Evolutionary conservation across 2,329 filamentous ascomycete species (phyloP).

Genomic region (Aspergillus tubingensis): DNA sequence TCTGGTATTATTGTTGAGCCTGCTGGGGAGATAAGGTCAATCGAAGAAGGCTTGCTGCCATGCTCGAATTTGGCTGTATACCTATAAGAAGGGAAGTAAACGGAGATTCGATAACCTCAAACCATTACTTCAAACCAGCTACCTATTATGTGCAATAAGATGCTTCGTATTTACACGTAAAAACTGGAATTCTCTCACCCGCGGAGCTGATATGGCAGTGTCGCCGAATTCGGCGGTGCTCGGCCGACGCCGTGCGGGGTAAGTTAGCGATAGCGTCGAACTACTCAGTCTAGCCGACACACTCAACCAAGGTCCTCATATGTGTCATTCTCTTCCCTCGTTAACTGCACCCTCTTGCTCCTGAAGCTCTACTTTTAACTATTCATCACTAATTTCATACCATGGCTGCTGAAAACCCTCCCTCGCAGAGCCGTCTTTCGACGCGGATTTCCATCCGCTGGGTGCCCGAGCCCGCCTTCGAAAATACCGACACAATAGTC

Average conservation of each 20-base stretch:
- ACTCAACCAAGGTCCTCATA: background rate
- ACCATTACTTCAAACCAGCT: no score
- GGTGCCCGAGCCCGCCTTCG: conserved; percentile 43
- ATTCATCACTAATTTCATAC: background rate
- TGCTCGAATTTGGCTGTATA: no score
- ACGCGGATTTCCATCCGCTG: conserved; percentile 48
- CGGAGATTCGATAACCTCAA: no score
- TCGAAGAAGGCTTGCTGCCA: no score
- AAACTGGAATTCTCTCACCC: no score
- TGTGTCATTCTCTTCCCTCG: background rate
- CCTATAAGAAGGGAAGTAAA: accelerated
- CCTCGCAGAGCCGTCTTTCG: conserved; percentile 29
- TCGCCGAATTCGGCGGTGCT: background rate
- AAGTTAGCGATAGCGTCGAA: background rate
- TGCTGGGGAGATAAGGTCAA: no score
- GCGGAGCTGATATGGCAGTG: no score
- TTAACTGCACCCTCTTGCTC: no score
- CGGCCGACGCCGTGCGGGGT: background rate
- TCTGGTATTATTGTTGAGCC: no score
- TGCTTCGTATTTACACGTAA: no score
- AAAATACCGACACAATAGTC: conserved; percentile 48
- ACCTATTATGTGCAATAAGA: no score
- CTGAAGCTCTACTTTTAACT: background rate
- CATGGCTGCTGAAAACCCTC: background rate
- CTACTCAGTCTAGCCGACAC: background rate